Evolutionary conservation across 192 early-diverging fungal genomes (phyloP), one percentile per base, ranked within the genome.

Genomic region (Jimgerdemannia flammicorona): DNA sequence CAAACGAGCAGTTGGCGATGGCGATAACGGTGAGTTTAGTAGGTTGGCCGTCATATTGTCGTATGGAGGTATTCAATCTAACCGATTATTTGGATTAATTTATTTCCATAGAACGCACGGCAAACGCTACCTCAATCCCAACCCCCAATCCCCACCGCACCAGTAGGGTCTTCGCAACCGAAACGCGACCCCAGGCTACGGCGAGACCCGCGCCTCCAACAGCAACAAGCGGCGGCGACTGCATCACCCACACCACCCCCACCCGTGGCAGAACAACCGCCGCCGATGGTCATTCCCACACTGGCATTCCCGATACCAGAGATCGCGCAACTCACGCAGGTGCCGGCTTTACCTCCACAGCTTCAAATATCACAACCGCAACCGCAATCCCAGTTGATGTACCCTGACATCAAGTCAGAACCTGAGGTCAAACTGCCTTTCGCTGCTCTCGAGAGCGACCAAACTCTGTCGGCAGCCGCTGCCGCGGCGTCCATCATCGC

Each of bases 1-100:
- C 81, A 40, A 10, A 76, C 40, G 81, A 82, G 39, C 70, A 66
- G 3, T 43, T 82, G 40, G 74, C 54, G 17, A 43, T 74, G 42
- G 67, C 67, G 67, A 41, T 41, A 10, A 18, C 19, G 18, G 67
- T 68, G 40, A 68, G 49, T 6, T 29, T 29, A 29, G 29, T 29
- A 29, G 29, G 29, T 29, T 29, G 29, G 29, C 29, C 29, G 29
- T 29, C 29, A 29, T 29, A 29, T 29, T 29, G 29, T 29, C 29
- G 29, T 29, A 29, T 29, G 29, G 29, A 29, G 29, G 29, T 29
- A 29, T 29, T 29, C 29, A 29, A 29, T 29, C 1, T 29, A 29
- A 29, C 29, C 29, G 29, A 29, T 29, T 29, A 59, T 6, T 59
- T 59, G 49, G 49, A 59, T 59, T 10, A 0, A 59, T 59, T 59